Conservation (phyloP, 1,139 yeast species). For the Pichia sp. region DNA sequence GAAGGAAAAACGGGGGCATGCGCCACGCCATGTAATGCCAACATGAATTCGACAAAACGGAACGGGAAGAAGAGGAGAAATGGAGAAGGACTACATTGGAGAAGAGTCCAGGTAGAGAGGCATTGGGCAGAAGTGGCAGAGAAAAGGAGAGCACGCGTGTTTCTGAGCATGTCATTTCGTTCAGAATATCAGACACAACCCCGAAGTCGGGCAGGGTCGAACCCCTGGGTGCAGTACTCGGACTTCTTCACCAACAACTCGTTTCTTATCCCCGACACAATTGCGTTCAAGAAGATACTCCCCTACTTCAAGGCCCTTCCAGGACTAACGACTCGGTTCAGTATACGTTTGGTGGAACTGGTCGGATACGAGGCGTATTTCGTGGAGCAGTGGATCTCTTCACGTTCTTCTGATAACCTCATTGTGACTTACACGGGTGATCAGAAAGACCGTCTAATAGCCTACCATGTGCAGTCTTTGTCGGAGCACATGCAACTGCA, state of each 20-base stretch:
- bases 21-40: background rate
- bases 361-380: slow-evolving; percentile 82
- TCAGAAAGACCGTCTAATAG: slow-evolving; percentile 54
- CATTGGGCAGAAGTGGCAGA: background rate
- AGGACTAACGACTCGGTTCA: slow-evolving; percentile 4
- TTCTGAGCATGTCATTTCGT: background rate
- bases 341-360: slow-evolving; percentile 39
- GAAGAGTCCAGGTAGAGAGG: background rate
- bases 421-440: slow-evolving; percentile 87
- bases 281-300: slow-evolving; percentile 11
- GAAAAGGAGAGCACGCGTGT: background rate
- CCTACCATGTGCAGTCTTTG: slow-evolving; percentile 42
- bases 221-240: slow-evolving; percentile 11
- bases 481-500: background rate
- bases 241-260: slow-evolving; percentile 14
- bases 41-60: background rate
- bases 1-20: background rate
- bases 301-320: slow-evolving; percentile 12
- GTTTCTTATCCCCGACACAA: slow-evolving; percentile 17
- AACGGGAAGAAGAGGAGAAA: background rate
- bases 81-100: background rate
- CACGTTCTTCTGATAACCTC: slow-evolving; percentile 60
- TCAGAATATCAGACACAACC: background rate
- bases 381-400: slow-evolving; percentile 91
- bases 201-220: slow-evolving; percentile 8